These are phyloP conservation scores for Flaveria ramosissima DNA, from an alignment of 129 eudicot genomes.

Conservation along the genomic window DNA sequence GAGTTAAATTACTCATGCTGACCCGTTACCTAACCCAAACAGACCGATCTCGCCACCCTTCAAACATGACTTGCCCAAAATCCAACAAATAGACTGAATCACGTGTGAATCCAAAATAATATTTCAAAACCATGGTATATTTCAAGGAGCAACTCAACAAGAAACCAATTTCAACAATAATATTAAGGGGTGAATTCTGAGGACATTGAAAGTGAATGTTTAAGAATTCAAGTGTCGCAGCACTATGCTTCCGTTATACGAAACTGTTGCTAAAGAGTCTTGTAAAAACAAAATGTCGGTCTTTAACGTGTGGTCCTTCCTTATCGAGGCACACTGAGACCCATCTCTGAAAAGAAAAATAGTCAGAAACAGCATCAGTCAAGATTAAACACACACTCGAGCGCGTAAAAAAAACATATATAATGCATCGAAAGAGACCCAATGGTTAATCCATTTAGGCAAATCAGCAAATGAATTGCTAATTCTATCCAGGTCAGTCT, in stretches of 20 bases:
- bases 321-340: constrained; percentile 84
- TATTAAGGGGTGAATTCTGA: constrained; percentile 3
- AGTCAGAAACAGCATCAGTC: neutral
- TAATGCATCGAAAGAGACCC: neutral
- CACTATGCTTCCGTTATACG: constrained; percentile 37
- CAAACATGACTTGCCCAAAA: no score
- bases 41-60: neutral
- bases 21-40: neutral
- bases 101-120: neutral
- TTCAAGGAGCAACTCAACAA: neutral
- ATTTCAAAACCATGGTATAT: neutral
- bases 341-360: constrained; percentile 56
- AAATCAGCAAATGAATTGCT: neutral
- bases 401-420: neutral
- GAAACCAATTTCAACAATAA: neutral
- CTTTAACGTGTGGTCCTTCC: constrained; percentile 11
- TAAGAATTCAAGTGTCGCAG: constrained; percentile 22
- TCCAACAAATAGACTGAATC: neutral
- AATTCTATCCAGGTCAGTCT: neutral
- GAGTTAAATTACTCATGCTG: neutral
- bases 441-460: neutral
- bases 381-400: constrained; percentile 1
- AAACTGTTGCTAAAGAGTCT: constrained; percentile 28
- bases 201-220: neutral
- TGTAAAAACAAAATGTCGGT: constrained; percentile 26